Conservation (phyloP, 352 stramenopile species). For the Pythium chondricola region DNA sequence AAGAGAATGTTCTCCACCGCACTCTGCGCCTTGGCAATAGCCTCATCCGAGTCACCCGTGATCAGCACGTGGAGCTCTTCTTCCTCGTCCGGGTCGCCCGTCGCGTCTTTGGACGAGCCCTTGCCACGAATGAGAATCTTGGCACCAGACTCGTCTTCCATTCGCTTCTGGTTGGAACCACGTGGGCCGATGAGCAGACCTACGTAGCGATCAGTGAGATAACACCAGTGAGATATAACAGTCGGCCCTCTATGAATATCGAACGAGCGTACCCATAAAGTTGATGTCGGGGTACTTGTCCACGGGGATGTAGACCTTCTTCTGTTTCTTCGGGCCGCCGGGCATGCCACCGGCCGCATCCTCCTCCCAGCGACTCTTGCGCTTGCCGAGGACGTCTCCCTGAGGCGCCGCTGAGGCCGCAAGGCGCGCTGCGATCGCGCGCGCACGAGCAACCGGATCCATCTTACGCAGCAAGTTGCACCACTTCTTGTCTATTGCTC, state of each 20-base stretch:
- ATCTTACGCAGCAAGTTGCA: no score
- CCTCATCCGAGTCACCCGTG: constrained; percentile 85
- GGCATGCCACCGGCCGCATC: constrained; percentile 3
- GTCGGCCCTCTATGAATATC: neutral
- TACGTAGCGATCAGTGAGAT: no score
- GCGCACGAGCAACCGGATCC: constrained; percentile 74
- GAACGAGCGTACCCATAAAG: constrained; percentile 70
- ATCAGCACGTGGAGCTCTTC: constrained; percentile 90
- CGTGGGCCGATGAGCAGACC: constrained; percentile 85
- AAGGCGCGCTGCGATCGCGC: constrained; percentile 77
- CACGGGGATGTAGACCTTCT: constrained; percentile 90
- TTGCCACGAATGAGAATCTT: constrained; percentile 90
- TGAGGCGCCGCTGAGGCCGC: constrained; percentile 62
- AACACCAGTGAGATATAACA: neutral
- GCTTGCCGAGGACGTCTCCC: constrained; percentile 61
- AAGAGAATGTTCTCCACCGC: constrained; percentile 90
- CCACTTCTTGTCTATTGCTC: no score
- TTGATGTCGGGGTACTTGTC: constrained; percentile 92
- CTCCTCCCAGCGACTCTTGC: constrained; percentile 83
- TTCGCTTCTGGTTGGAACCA: constrained; percentile 89
- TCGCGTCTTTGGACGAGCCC: constrained; percentile 80
- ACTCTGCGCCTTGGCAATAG: constrained; percentile 78
- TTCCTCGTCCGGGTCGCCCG: constrained; percentile 77
- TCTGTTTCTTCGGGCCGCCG: constrained; percentile 64
- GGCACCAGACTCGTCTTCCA: constrained; percentile 88